Percentiles rank a stretch among this genome's conserved stretches.
These are phyloP conservation scores for Exophiala calicioides DNA, from an alignment of 2,329 filamentous ascomycete species.

Conservation along the genomic window DNA sequence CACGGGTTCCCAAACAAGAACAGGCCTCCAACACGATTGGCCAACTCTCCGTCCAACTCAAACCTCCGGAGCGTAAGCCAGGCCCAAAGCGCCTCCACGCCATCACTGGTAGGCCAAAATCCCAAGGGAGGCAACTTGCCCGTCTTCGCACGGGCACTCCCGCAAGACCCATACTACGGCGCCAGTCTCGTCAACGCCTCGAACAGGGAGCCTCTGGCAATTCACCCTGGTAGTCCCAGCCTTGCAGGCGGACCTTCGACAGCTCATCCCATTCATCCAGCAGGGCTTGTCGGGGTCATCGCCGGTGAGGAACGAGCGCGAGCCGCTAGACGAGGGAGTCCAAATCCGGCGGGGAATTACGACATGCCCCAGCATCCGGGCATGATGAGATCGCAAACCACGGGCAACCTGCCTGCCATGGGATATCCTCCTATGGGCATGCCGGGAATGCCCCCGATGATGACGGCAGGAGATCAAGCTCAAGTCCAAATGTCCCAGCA, in stretches of 20 bases:
- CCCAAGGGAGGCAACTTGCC: conserved; percentile 61
- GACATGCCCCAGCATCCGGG: conserved; percentile 37
- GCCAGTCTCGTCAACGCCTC: conserved; percentile 72
- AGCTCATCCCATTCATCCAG: conserved; percentile 56
- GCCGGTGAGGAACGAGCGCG: conserved; percentile 78
- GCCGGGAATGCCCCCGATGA: conserved; percentile 34
- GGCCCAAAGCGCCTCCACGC: conserved; percentile 59
- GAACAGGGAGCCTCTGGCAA: conserved; percentile 72
- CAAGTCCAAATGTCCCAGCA: conserved; percentile 80
- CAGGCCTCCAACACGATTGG: conserved; percentile 69
- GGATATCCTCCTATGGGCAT: conserved; percentile 24
- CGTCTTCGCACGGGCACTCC: conserved; percentile 78
- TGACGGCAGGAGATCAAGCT: conserved; percentile 67
- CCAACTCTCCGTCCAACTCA: conserved; percentile 67
- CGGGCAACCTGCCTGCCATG: conserved; percentile 35
- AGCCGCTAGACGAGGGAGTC: conserved; percentile 76
- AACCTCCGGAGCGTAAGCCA: conserved; percentile 54
- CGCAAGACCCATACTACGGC: conserved; percentile 81
- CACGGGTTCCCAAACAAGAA: conserved; percentile 83
- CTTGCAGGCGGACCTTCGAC: conserved; percentile 28
- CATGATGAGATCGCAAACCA: conserved; percentile 42
- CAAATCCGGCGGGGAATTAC: conserved; percentile 58
- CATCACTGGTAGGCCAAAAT: conserved; percentile 53
- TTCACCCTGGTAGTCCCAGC: conserved; percentile 52
- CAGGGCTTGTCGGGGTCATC: conserved; percentile 84